Evolutionary conservation across 2,329 filamentous ascomycete genomes (phyloP).

Genomic region (Sporothrix pseudoabietina): DNA sequence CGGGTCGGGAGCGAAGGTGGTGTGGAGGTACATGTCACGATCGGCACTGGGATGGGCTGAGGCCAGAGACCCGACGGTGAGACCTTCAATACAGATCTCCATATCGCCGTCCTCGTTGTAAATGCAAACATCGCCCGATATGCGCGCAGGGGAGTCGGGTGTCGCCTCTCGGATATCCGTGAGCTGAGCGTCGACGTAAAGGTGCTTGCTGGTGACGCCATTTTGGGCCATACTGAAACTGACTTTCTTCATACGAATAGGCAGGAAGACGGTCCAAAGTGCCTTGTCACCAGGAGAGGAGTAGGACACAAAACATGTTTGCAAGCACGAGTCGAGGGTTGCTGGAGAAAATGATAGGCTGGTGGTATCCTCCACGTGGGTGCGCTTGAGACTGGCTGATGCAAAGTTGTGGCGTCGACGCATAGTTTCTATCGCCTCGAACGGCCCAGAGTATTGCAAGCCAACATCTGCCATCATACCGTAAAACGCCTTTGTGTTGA

Average conservation of each 20-base stretch:
- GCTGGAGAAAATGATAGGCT: slow-evolving; percentile 45
- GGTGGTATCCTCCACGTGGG: slow-evolving; percentile 45
- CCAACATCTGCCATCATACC: slow-evolving; percentile 46
- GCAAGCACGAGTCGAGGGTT: slow-evolving; percentile 48
- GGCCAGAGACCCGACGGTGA: slow-evolving; percentile 42
- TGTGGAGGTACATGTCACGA: slow-evolving; percentile 44
- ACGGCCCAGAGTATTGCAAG: slow-evolving; percentile 46
- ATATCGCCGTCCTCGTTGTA: slow-evolving; percentile 40
- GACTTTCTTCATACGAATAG: slow-evolving; percentile 42
- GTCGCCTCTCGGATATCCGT: slow-evolving; percentile 38
- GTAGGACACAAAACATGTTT: slow-evolving; percentile 48
- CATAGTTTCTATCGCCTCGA: slow-evolving; percentile 42
- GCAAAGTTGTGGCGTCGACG: slow-evolving; percentile 44
- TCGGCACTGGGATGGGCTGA: slow-evolving; percentile 40
- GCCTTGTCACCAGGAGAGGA: slow-evolving; percentile 47
- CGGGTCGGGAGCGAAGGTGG: slow-evolving; percentile 46
- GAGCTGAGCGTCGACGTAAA: slow-evolving; percentile 42
- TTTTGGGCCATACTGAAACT: slow-evolving; percentile 44
- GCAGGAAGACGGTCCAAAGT: slow-evolving; percentile 49
- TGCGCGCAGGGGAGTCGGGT: slow-evolving; percentile 36
- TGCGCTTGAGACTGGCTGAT: slow-evolving; percentile 39
- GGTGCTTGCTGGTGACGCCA: slow-evolving; percentile 24
- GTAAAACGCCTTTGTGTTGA: slow-evolving; percentile 44
- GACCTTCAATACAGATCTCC: slow-evolving; percentile 42
- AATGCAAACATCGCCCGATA: slow-evolving; percentile 45